Evolutionary conservation across 1,284 basidiomycete species (phyloP).

Genomic region (Ganoderma boninense): DNA sequence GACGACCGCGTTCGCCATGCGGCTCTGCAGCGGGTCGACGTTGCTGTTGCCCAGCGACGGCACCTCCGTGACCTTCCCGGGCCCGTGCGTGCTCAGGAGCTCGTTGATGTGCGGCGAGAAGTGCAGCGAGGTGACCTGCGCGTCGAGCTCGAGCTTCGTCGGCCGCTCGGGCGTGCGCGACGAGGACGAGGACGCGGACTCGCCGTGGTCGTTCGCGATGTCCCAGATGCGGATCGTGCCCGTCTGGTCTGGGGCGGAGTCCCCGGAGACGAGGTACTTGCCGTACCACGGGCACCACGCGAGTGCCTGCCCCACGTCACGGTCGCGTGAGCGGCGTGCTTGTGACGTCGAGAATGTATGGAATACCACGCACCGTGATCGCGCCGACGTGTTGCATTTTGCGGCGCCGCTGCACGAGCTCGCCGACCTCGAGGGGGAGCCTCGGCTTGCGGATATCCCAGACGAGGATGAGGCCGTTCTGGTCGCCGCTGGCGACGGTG

Average conservation of each 20-base stretch:
- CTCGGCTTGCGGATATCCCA: constrained; percentile 57
- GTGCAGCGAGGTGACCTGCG: constrained; percentile 83
- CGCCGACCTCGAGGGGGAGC: constrained; percentile 61
- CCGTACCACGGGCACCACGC: constrained; percentile 94
- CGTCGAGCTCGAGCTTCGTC: constrained; percentile 59
- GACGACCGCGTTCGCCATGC: constrained; percentile 55
- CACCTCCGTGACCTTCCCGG: constrained; percentile 32
- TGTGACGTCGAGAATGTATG: constrained; percentile 9
- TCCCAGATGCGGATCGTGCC: constrained; percentile 85
- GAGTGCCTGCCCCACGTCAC: constrained; percentile 64
- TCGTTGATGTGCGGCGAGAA: constrained; percentile 91
- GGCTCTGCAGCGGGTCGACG: constrained; percentile 16
- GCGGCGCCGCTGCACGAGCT: constrained; percentile 58
- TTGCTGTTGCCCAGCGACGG: constrained; percentile 10
- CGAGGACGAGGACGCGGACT: too few species aligned
- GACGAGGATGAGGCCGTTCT: constrained; percentile 56
- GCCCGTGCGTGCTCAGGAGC: constrained; percentile 86
- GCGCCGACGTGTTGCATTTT: constrained; percentile 48
- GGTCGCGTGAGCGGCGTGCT: constrained; percentile 2
- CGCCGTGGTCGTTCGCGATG: constrained; percentile 52
- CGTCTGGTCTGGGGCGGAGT: constrained; percentile 63
- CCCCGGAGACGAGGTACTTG: constrained; percentile 87
- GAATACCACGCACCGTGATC: constrained; percentile 35
- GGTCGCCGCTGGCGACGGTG: constrained; percentile 61
- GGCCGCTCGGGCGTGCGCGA: constrained; percentile 58